Evolutionary conservation across 805 yeast genomes (phyloP).

Genomic region (Scheffersomyces lignosus): DNA sequence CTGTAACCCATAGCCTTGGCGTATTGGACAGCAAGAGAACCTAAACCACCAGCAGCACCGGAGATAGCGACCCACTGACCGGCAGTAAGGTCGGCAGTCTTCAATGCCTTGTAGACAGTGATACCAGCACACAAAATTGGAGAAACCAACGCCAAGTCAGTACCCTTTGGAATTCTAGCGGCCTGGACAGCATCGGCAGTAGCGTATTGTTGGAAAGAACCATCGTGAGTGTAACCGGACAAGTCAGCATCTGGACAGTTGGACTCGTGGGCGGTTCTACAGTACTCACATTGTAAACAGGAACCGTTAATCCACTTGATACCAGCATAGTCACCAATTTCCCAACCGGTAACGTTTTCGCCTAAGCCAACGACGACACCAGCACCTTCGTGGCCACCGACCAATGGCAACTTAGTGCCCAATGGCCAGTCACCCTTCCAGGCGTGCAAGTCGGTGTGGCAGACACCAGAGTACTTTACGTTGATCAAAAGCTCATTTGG

Average conservation of each 20-base stretch:
- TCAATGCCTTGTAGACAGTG: constrained; percentile 87
- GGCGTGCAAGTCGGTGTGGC: constrained; percentile 93
- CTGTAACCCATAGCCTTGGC: constrained; percentile 77
- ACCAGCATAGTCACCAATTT: constrained; percentile 81
- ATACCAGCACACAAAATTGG: constrained; percentile 91
- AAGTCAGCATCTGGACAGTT: constrained; percentile 65
- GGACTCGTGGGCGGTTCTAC: constrained; percentile 66
- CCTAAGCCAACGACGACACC: constrained; percentile 83
- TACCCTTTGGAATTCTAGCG: constrained; percentile 70
- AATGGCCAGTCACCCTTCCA: constrained; percentile 95
- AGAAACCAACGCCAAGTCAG: constrained; percentile 73
- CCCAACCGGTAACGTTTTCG: constrained; percentile 63
- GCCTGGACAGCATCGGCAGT: constrained; percentile 88
- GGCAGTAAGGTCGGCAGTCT: constrained; percentile 67
- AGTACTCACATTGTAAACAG: constrained; percentile 75
- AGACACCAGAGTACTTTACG: constrained; percentile 86
- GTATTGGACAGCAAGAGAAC: constrained; percentile 71
- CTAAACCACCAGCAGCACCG: constrained; percentile 83
- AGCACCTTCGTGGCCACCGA: constrained; percentile 91
- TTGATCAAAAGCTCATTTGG: constrained; percentile 77
- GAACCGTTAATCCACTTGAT: constrained; percentile 82
- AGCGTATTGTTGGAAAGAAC: constrained; percentile 89
- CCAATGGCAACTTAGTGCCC: constrained; percentile 69
- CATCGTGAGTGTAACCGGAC: constrained; percentile 86
- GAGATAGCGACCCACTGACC: constrained; percentile 78